phyloP scores from a whole-genome alignment of 371 early-diverging fungal species.

The Mucor indicus region DNA sequence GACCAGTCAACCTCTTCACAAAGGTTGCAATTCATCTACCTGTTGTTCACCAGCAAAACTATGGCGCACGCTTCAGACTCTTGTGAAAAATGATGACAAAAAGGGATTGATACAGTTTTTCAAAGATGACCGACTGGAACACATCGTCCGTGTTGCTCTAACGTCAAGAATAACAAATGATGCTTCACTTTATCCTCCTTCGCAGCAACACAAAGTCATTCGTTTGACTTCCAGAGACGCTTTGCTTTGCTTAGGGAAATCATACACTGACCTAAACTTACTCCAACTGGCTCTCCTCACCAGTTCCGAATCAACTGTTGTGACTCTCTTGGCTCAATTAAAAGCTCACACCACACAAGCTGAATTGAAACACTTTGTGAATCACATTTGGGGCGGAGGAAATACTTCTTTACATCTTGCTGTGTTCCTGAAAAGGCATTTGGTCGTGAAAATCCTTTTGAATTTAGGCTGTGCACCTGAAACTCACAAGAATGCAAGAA shows the following conservation, averaged over 20 bases:
- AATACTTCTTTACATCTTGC: slow-evolving; percentile 73
- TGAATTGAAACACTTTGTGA: slow-evolving; percentile 44
- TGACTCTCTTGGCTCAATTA: slow-evolving; percentile 11
- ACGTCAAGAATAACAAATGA: slow-evolving; percentile 26
- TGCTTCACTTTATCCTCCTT: slow-evolving; percentile 16
- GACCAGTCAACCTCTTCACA: too few relatives aligned
- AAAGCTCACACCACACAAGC: slow-evolving; percentile 2
- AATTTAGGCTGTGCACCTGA: slow-evolving; percentile 57
- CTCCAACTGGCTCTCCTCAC: slow-evolving; percentile 19
- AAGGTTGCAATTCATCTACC: slow-evolving; percentile 23
- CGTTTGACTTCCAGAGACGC: slow-evolving; percentile 8
- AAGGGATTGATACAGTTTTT: slow-evolving; percentile 13
- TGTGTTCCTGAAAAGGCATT: slow-evolving; percentile 64
- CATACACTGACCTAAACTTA: slow-evolving; percentile 16
- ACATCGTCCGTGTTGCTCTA: slow-evolving; percentile 21
- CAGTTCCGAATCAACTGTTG: slow-evolving; percentile 13
- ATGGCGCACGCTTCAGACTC: slow-evolving; percentile 23
- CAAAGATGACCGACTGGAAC: slow-evolving; percentile 14
- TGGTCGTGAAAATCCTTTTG: slow-evolving; percentile 57
- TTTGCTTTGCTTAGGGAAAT: slow-evolving; percentile 11
- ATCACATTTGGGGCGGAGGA: slow-evolving; percentile 66
- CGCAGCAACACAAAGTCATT: slow-evolving; percentile 18
- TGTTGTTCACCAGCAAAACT: slow-evolving; percentile 27
- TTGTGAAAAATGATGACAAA: slow-evolving; percentile 14
- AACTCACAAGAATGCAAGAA: slow-evolving; percentile 51